phyloP scores from a whole-genome alignment of 805 yeast genomes.

The Metschnikowia cerradonensis region DNA sequence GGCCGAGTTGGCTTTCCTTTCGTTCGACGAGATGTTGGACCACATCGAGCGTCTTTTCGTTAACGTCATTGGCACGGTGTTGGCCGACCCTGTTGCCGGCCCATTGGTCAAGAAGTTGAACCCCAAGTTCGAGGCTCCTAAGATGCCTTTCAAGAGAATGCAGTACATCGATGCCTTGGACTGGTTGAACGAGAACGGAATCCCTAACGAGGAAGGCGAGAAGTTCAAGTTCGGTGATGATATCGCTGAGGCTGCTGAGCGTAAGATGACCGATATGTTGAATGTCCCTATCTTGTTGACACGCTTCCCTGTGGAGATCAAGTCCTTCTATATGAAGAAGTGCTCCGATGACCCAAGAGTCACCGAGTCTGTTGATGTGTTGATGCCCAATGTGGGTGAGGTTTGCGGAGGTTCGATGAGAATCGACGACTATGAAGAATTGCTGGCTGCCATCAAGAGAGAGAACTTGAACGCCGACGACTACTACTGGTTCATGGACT shows the following conservation, averaged over 20 bases:
- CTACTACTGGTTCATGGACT: slow-evolving; percentile 96
- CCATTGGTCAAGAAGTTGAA: slow-evolving; percentile 85
- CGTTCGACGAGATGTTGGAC: slow-evolving; percentile 77
- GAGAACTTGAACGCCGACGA: slow-evolving; percentile 79
- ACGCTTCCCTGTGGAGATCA: slow-evolving; percentile 94
- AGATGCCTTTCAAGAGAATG: slow-evolving; percentile 85
- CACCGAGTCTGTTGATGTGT: slow-evolving; percentile 96
- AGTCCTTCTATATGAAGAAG: slow-evolving; percentile 96
- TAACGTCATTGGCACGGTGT: slow-evolving; percentile 64
- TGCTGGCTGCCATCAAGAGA: slow-evolving; percentile 86
- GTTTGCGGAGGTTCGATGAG: slow-evolving; percentile 99
- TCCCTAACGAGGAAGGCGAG: slow-evolving; percentile 93
- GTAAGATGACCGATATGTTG: slow-evolving; percentile 95
- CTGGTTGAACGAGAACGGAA: slow-evolving; percentile 94
- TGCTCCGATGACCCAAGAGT: slow-evolving; percentile 88
- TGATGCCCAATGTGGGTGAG: slow-evolving; percentile 99
- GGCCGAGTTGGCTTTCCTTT: slow-evolving; percentile 84
- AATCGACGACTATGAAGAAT: slow-evolving; percentile 74
- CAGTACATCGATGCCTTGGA: slow-evolving; percentile 85
- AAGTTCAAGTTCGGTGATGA: slow-evolving; percentile 96
- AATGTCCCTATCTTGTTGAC: slow-evolving; percentile 89
- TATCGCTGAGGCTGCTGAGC: slow-evolving; percentile 99
- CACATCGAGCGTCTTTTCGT: slow-evolving; percentile 82
- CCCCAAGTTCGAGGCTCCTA: slow-evolving; percentile 85
- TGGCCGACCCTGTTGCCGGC: slow-evolving; percentile 90